Percentiles rank a stretch among this genome's conserved stretches.
Conservation (phyloP, 2,329 filamentous ascomycete species). For the Sarocladium oryzae region DNA sequence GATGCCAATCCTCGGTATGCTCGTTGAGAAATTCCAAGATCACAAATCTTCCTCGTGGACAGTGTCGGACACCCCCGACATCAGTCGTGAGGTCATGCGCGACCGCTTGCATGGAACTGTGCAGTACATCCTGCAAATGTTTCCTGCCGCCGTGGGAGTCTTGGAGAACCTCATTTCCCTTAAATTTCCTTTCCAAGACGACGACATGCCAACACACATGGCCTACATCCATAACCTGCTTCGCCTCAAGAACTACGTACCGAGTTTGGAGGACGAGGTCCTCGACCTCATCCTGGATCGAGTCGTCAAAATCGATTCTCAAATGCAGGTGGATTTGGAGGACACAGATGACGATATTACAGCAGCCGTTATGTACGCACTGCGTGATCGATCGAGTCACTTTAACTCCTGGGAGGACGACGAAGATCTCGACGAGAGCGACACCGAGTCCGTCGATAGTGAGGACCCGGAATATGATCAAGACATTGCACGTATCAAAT, state of each 20-base stretch:
- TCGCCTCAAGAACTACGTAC: conserved; percentile 67
- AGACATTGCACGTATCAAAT: conserved; percentile 57
- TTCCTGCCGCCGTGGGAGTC: conserved; percentile 69
- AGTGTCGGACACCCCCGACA: conserved; percentile 47
- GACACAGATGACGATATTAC: conserved; percentile 86
- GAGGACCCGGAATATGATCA: conserved; percentile 63
- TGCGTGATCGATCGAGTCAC: conserved; percentile 21
- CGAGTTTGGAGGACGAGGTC: conserved; percentile 72
- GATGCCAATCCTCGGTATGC: conserved; percentile 66
- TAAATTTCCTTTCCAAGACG: conserved; percentile 71
- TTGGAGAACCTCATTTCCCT: conserved; percentile 59
- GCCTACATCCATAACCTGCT: conserved; percentile 85
- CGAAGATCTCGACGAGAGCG: conserved; percentile 56
- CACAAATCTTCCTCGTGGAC: conserved; percentile 38
- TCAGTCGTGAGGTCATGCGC: conserved; percentile 60
- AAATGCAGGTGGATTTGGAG: conserved; percentile 89
- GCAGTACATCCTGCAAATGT: conserved; percentile 69
- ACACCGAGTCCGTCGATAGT: conserved; percentile 64
- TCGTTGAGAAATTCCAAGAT: conserved; percentile 69
- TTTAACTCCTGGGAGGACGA: conserved; percentile 41
- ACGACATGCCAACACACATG: conserved; percentile 72
- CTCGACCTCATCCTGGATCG: conserved; percentile 78
- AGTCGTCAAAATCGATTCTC: conserved; percentile 88
- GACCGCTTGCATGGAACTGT: conserved; percentile 70
- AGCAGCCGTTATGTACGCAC: conserved; percentile 58